A percentile compares a stretch with the other conserved stretches of the same genome.
Conservation (phyloP, 805 yeast genomes). For the Candida qinlingensis region DNA sequence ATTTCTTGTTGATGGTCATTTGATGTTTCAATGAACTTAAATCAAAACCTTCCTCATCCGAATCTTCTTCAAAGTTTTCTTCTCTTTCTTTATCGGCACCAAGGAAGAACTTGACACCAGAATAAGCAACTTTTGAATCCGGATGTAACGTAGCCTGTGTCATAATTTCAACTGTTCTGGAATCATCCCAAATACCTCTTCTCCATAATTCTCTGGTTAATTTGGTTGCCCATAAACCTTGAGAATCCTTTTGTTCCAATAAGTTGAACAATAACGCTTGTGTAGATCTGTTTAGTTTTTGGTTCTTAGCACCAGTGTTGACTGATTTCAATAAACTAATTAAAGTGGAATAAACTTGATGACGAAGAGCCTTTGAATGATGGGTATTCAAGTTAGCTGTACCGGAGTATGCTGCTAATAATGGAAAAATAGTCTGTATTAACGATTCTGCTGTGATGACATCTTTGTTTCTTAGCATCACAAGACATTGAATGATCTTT, state of each 20-base stretch:
- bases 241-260: conserved; percentile 71
- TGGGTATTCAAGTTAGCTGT: conserved; percentile 39
- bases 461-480: conserved; percentile 84
- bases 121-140: conserved; percentile 77
- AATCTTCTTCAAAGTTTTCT: conserved; percentile 69
- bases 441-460: conserved; percentile 73
- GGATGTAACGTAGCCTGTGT: conserved; percentile 89
- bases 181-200: conserved; percentile 97
- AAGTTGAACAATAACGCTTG: conserved; percentile 89
- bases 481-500: conserved; percentile 82
- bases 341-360: conserved; percentile 74
- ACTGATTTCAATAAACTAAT: conserved; percentile 74
- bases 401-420: conserved; percentile 63
- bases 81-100: conserved; percentile 96
- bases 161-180: conserved; percentile 96
- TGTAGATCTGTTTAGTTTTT: conserved; percentile 80
- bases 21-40: conserved; percentile 71
- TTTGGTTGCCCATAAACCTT: conserved; percentile 95
- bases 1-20: conserved; percentile 76
- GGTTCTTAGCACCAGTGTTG: conserved; percentile 86
- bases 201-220: conserved; percentile 95
- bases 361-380: conserved; percentile 78
- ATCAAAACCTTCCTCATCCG: conserved; percentile 69
- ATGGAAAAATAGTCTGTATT: conserved; percentile 84
- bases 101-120: conserved; percentile 87